Evolutionary conservation across 2,329 filamentous ascomycete species (phyloP), one percentile per base, ranked within the genome.

Genomic region (Cercospora sp.): DNA sequence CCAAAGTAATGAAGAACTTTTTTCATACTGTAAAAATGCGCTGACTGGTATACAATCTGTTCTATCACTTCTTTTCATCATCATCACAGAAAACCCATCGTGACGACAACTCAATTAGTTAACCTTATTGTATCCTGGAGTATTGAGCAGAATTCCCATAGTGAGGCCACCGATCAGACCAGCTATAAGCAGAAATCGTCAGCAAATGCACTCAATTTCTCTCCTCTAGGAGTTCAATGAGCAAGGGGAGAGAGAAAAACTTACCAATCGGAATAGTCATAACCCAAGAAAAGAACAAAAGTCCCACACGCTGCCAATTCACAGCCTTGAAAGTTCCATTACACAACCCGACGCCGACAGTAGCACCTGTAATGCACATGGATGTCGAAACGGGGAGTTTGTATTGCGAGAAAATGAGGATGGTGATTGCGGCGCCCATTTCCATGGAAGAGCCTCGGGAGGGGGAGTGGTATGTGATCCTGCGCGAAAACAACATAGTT

Each of bases 381-480:
- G 87, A 88, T 2, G 87, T 89, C 5, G 86, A 88, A 26, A 89
- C 82, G 3, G 88, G 87, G 3, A 89, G 83, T 65, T 84, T 82
- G 12, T 90, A 82, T 66, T 86, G 85, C 1, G 88, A 89, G 37
- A 87, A 87, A 71, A 90, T 77, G 64, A 90, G 85, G 68, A 90
- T 83, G 16, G 88, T 88, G 69, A 87, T 82, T 24, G 86, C 86
- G 26, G 84, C 84, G 34, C 85, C 62, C 21, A 88, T 80, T 77
- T 88, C 86, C 84, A 86, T 86, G 28, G 81, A 84, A 78, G 85
- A 86, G 55, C 86, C 86, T 71, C 86, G 84, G 1, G 85, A 82
- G 5, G 86, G 86, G 1, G 85, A 87, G 80, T 87, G 85, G 10
- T 87, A 82, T 2, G 86, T 88, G 66, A 88, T 81, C 67, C 84